phyloP scores from a whole-genome alignment of 164 flowering plant genomes.

The Magnolia kwangsiensis region DNA sequence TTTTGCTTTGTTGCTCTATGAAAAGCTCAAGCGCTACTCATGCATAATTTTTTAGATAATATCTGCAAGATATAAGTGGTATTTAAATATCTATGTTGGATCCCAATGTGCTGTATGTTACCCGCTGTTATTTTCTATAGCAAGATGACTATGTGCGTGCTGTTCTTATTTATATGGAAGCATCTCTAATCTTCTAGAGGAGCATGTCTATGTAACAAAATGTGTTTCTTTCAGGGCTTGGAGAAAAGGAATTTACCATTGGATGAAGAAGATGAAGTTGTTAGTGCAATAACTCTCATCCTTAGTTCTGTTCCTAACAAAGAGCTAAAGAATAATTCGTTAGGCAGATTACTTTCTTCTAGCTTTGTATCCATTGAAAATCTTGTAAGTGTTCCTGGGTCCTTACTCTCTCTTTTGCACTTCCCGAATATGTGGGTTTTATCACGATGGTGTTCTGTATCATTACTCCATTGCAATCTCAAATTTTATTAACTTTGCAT shows the following conservation, averaged over 20 bases:
- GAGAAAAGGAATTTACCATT: conserved; percentile 62
- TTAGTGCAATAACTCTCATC: conserved; percentile 67
- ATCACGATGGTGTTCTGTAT: background rate
- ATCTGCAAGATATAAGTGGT: background rate
- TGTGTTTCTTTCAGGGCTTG: conserved; percentile 47
- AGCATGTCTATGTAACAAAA: conserved; percentile 1
- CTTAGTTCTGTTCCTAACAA: conserved; percentile 61
- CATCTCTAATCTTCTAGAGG: background rate
- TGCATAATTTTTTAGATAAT: background rate
- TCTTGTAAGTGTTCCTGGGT: conserved; percentile 51
- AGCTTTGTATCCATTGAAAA: conserved; percentile 69
- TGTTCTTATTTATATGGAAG: conserved; percentile 1
- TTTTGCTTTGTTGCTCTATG: no score
- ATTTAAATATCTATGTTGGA: background rate
- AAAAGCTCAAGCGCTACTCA: background rate
- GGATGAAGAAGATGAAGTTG: conserved; percentile 85
- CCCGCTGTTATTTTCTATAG: background rate
- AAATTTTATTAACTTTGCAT: no score
- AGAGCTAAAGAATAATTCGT: conserved; percentile 60
- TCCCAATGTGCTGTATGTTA: background rate
- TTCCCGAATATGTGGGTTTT: background rate
- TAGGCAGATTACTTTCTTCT: conserved; percentile 71
- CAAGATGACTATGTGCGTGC: background rate
- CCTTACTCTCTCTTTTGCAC: background rate
- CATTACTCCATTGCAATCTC: no score